phyloP scores from a whole-genome alignment of 139 green algal species.

The Mychonastes homosphaera region DNA sequence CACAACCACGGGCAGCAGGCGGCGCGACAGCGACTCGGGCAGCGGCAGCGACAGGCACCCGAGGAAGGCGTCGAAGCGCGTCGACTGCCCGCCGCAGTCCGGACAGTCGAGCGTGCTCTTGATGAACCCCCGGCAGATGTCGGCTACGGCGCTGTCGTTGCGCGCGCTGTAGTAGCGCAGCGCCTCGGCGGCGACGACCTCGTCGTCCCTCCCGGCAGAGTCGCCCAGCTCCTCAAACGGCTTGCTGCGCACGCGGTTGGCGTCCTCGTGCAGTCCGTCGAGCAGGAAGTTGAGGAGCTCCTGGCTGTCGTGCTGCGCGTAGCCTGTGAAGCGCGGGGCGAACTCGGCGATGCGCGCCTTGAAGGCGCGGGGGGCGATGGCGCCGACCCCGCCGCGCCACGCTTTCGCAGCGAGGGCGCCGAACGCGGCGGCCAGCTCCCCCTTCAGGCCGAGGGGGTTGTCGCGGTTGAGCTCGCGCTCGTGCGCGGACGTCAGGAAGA shows the following conservation, averaged over 20 bases:
- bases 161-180: constrained; percentile 73
- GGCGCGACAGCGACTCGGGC: constrained; percentile 39
- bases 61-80: constrained; percentile 96
- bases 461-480: constrained; percentile 65
- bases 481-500: constrained; percentile 43
- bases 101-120: constrained; percentile 84
- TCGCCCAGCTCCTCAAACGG: constrained; percentile 74
- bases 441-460: constrained; percentile 83
- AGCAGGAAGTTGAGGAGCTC: constrained; percentile 88
- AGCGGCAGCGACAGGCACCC: constrained; percentile 90
- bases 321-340: constrained; percentile 85
- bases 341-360: constrained; percentile 74
- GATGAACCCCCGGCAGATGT: constrained; percentile 79
- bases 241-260: constrained; percentile 87
- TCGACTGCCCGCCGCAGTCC: constrained; percentile 50
- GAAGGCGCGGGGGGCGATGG: constrained; percentile 45
- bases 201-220: constrained; percentile 29
- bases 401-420: constrained; percentile 68
- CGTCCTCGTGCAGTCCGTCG: constrained; percentile 92
- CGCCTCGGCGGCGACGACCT: constrained; percentile 63
- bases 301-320: constrained; percentile 84
- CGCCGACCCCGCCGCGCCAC: constrained; percentile 50
- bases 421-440: constrained; percentile 84
- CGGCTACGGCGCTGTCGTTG: constrained; percentile 87
- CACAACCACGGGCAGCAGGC: constrained; percentile 49